Percentiles rank a stretch among this genome's conserved stretches.
Evolutionary conservation across 225 moss, liverwort and hornwort species (phyloP).

Genomic region (Marchantia paleacea): DNA sequence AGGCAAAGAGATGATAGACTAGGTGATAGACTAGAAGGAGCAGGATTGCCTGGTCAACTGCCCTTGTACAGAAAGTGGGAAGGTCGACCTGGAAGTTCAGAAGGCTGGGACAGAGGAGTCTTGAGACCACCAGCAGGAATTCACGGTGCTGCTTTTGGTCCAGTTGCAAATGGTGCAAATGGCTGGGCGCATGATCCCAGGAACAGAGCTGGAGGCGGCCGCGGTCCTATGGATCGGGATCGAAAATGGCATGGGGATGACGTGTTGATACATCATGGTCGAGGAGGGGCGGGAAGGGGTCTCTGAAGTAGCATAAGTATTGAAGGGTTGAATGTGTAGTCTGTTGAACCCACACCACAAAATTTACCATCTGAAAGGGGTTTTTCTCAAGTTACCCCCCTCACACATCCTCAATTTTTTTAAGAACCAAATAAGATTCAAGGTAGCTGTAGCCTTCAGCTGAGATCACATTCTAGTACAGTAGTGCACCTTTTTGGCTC

Average conservation of each 20-base stretch:
- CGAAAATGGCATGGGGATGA: conserved; percentile 44
- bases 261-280: conserved; percentile 35
- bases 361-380: conserved; percentile 29
- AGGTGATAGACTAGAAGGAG: conserved; percentile 33
- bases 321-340: conserved; percentile 20
- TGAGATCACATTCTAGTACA: conserved; percentile 14
- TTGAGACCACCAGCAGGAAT: conserved; percentile 34
- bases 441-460: conserved; percentile 14
- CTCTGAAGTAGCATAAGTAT: conserved; percentile 38
- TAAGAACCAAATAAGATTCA: conserved; percentile 19
- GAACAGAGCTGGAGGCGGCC: conserved; percentile 55
- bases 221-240: conserved; percentile 38
- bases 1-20: conserved; percentile 54
- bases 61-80: conserved; percentile 77
- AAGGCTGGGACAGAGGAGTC: conserved; percentile 65
- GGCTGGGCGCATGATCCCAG: conserved; percentile 72
- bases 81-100: conserved; percentile 77
- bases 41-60: conserved; percentile 26
- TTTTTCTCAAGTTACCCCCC: conserved; percentile 22
- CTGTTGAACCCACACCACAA: conserved; percentile 29
- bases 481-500: conserved; percentile 8
- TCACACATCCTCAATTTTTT: conserved; percentile 18
- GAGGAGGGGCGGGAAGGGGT: conserved; percentile 42
- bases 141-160: conserved; percentile 43
- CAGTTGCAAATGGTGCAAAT: conserved; percentile 49